Percentiles rank a stretch among this genome's conserved stretches.
Conservation (phyloP, 768 basidiomycete genomes). For the Gymnopilus junonius region DNA sequence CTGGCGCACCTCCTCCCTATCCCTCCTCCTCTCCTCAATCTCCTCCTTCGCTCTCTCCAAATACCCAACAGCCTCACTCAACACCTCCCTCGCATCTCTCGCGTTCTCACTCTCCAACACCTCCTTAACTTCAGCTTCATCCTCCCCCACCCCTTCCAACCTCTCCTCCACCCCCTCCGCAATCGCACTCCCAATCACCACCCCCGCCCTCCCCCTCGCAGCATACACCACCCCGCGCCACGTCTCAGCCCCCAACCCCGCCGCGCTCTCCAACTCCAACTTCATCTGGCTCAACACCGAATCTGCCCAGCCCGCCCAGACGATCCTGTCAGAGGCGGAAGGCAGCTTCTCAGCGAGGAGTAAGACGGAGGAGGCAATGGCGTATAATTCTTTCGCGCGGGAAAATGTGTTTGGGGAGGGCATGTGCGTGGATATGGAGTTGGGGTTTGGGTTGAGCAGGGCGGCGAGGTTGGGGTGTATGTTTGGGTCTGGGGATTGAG, state of each 20-base stretch:
- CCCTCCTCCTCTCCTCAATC: constrained; percentile 15
- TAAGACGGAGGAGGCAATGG: constrained; percentile 65
- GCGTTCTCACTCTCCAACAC: constrained; percentile 51
- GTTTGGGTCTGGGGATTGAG: no score
- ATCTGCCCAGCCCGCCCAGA: constrained; percentile 68
- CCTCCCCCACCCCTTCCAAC: constrained; percentile 48
- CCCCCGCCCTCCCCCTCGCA: constrained; percentile 50
- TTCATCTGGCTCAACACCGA: constrained; percentile 66
- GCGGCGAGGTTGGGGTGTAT: neutral
- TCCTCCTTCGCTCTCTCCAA: constrained; percentile 44
- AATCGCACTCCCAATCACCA: constrained; percentile 57
- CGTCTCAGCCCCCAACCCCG: constrained; percentile 13
- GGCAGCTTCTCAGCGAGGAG: constrained; percentile 61
- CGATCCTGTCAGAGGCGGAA: constrained; percentile 43
- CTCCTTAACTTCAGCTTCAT: constrained; percentile 23
- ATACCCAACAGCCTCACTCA: constrained; percentile 48
- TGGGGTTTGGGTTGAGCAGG: neutral
- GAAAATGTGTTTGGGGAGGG: constrained; percentile 43
- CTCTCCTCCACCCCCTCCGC: constrained; percentile 60
- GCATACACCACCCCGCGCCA: constrained; percentile 51
- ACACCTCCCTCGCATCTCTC: constrained; percentile 55
- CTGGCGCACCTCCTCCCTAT: neutral
- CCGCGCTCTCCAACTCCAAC: constrained; percentile 51
- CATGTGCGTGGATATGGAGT: constrained; percentile 12
- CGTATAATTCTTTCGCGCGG: constrained; percentile 62